Evolutionary conservation across 2,329 filamentous ascomycete species (phyloP).

Genomic region (Colletotrichum salicis): DNA sequence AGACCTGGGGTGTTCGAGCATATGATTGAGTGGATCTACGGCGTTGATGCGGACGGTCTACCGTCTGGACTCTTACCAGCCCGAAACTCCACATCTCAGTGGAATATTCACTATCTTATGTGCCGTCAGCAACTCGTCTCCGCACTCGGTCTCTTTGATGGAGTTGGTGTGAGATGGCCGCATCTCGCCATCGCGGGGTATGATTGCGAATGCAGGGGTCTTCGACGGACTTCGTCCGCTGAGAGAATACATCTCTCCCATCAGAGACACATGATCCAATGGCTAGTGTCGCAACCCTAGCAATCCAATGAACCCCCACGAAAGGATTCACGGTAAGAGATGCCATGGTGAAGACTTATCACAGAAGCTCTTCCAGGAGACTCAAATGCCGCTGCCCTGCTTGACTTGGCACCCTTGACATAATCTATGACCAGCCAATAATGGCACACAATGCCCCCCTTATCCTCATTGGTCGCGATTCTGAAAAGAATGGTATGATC

Average conservation of each 20-base stretch:
- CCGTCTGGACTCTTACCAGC: background rate
- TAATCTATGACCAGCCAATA: background rate
- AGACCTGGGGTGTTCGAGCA: background rate
- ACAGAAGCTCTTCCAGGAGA: background rate
- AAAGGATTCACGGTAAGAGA: background rate
- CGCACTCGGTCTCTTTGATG: background rate
- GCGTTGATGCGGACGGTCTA: background rate
- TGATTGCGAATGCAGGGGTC: slow-evolving; percentile 17
- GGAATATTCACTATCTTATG: background rate
- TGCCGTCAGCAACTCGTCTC: background rate
- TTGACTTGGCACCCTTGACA: background rate
- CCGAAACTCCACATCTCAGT: background rate
- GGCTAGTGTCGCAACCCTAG: too few species aligned
- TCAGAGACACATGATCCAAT: background rate
- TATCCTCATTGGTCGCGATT: background rate
- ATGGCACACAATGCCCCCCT: background rate
- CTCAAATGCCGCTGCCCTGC: background rate
- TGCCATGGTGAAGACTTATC: background rate
- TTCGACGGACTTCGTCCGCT: slow-evolving; percentile 20
- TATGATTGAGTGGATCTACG: background rate
- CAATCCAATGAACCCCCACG: background rate
- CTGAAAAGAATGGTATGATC: slow-evolving; percentile 10
- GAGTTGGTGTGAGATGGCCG: background rate
- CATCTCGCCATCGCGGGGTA: slow-evolving; percentile 27
- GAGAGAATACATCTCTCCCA: background rate